Evolutionary conservation across 2,329 filamentous ascomycete species (phyloP), one percentile per base, ranked within the genome.

Genomic region (Neofusicoccum ribis): DNA sequence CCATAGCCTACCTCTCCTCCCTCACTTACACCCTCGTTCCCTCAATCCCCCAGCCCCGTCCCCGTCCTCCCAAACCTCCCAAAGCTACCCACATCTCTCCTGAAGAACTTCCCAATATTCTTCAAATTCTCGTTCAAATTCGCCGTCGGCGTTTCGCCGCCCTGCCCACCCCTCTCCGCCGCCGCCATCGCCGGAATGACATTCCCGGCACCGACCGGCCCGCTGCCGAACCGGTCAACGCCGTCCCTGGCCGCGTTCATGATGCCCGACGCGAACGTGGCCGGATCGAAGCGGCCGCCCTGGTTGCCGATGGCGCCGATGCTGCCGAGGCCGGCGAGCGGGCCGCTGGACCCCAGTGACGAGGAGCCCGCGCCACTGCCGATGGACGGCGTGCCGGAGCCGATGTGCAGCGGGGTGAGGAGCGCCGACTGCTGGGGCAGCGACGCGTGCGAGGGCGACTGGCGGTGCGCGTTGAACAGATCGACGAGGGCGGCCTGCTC

Each of bases 71-170:
- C 76, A 70, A 78, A 78, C 6, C 76, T 73, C 54, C 74, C 72
- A 52, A 78, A 77, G 0, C 70, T 71, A 0, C 91, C 91, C 68
- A 94, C 89, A 80, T 97, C 94, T 68, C 94, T 84, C 68, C 90
- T 88, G 82, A 98, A 98, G 80, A 98, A 97, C 79, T 96, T 97
- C 27, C 94, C 94, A 79, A 99, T 91, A 76, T 92, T 97, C 81
- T 92, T 93, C 78, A 98, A 76, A 78, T 97, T 97, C 78, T 96
- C 93, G 75, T 97, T 96, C 69, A 97, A 86, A 61, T 90, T 92
- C 7, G 86, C 87, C 72, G 89, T 88, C 63, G 27, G 86, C 64
- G 83, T 69, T 51, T 68, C 70, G 50, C 66, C 65, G 65, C 72
- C 63, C 63, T 71, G 74, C 27, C 64, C 69, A 44, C 66, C 70